These are phyloP conservation scores for Solanum sparsipilum DNA, from an alignment of 257 asterid species.

Conservation along the genomic window DNA sequence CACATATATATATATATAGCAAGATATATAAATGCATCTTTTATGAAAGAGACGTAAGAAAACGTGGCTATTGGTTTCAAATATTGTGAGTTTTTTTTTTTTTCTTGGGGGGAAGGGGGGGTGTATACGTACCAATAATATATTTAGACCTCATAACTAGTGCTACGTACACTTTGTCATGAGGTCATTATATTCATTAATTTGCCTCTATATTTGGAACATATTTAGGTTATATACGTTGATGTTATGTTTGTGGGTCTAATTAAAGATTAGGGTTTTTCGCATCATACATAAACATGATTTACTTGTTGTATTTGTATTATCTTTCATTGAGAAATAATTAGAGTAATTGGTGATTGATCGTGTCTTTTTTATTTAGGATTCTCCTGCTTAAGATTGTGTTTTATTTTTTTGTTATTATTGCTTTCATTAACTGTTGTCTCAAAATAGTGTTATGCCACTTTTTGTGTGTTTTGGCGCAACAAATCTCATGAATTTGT, in stretches of 20 bases:
- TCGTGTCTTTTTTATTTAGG: neutral
- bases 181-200: neutral
- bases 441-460: neutral
- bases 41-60: neutral
- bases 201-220: neutral
- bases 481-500: neutral
- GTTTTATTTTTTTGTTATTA: too few species aligned
- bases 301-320: neutral
- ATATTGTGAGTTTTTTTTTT: neutral
- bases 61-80: neutral
- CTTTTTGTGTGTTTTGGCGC: neutral
- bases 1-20: neutral
- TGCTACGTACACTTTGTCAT: neutral
- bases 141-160: neutral
- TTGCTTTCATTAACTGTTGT: neutral
- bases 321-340: too few species aligned
- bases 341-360: neutral
- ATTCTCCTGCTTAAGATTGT: neutral
- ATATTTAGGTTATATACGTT: neutral
- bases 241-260: neutral
- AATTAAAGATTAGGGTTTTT: too few species aligned
- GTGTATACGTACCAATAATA: neutral
- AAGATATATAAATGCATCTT: neutral
- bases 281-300: neutral
- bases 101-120: neutral